Base-by-base conservation (phyloP, 176 grass and related monocot species). In the Aegilops bicornis region DNA sequence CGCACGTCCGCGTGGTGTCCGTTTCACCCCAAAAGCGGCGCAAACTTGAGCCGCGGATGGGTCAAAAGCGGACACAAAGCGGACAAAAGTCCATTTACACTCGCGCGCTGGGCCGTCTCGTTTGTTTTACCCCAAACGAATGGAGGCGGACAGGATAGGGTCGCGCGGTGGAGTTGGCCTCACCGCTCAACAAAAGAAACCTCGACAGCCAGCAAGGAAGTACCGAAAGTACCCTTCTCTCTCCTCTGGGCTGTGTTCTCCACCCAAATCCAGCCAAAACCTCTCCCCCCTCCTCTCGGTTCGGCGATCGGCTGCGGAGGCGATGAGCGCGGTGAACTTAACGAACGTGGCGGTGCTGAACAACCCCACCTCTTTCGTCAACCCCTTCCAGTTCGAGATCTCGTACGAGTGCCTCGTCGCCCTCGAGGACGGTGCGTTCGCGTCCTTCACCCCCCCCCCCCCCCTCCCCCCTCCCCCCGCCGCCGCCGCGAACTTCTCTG, bases 371-470 rank as follows among this genome's bases (percentile, higher is more conserved):
- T 84, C 91, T 29, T 98, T 95, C 91, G 81, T 95, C 91, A 92
- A 93, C 36, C 96, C 96, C 22, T 98, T 98, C 91, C 96, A 95
- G 91, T 95, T 94, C 88, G 96, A 98, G 93, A 98, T 98, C 86
- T 95, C 96, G 73, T 98, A 98, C 88, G 96, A 98, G 90, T 98
- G 96, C 74, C 86, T 98, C 87, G 88, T 98, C 32, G 90, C 96
- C 77, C 93, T 96, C 40, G 90, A 98, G 62, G 96, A 98, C 7
- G 93, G 96, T 96, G 79, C 31, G 83, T 73, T 35, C 71, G 35
- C 19, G 13, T 29, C 13, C 3, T 35, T 10, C 23, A 4, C 12
- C 14, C 7, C 2, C 71, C 12, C 70, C n/a, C 37, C 76, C n/a
- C 72, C 12, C 79, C 17, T 31, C 48, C 13, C 5, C 48, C 48